These are phyloP conservation scores for Dimargaris verticillata DNA, from an alignment of 192 early-diverging fungal genomes.

Conservation along the genomic window DNA sequence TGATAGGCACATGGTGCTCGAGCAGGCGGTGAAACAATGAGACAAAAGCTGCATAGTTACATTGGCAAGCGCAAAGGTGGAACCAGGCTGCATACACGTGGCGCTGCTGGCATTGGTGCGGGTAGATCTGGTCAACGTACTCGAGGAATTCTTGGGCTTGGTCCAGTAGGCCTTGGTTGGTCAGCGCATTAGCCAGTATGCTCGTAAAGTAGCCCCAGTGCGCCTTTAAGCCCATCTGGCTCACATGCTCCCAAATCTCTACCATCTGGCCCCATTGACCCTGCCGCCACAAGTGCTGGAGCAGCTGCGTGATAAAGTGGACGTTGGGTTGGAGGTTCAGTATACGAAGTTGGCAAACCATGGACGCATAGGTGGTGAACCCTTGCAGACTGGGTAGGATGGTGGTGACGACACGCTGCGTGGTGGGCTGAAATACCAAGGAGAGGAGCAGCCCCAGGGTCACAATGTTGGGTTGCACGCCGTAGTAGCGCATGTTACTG, in stretches of 20 bases:
- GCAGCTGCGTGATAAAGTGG: neutral
- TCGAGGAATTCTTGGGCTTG: slow-evolving; percentile 1
- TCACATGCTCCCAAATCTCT: neutral
- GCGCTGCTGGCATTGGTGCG: neutral
- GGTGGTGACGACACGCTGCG: neutral
- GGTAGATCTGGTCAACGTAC: neutral
- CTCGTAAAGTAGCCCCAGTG: neutral
- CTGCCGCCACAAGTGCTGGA: neutral
- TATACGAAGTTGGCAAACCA: neutral
- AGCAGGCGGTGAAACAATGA: neutral
- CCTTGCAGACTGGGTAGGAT: neutral
- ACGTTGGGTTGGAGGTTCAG: neutral
- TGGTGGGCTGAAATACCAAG: neutral
- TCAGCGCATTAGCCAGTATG: neutral
- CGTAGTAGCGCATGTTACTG: neutral
- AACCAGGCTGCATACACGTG: neutral
- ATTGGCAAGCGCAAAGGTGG: neutral
- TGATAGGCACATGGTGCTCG: neutral
- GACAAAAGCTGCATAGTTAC: neutral
- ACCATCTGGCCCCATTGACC: neutral
- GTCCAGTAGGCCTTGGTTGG: neutral
- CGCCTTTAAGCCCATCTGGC: neutral
- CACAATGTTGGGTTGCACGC: neutral
- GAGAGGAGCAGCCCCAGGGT: slow-evolving; percentile 9
- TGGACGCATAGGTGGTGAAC: neutral